These are phyloP conservation scores for Glycine soja DNA, from an alignment of 306 rosid species.

Conservation along the genomic window DNA sequence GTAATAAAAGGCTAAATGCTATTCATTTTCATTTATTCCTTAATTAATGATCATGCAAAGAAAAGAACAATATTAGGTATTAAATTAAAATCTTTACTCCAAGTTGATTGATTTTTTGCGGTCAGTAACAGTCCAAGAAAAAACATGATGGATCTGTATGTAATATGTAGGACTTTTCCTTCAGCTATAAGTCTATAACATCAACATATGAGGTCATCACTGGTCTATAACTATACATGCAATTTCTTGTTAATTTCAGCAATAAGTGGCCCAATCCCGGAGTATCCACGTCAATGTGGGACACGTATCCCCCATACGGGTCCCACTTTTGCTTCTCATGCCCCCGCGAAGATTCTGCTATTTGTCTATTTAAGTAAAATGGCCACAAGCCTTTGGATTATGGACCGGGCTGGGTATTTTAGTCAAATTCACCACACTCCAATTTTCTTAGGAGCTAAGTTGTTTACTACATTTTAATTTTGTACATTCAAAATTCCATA, in stretches of 20 bases:
- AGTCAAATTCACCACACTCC: neutral
- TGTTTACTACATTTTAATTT: neutral
- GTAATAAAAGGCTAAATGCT: neutral
- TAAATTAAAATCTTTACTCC: neutral
- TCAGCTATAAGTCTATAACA: too few relatives aligned
- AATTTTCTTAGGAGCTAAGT: slow-evolving; percentile 50
- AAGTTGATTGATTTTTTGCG: neutral
- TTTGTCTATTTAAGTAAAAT: neutral
- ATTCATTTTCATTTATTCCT: slow-evolving; percentile 5
- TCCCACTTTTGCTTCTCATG: slow-evolving; percentile 30
- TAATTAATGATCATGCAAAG: neutral
- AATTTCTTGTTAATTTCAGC: neutral
- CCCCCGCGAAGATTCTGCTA: slow-evolving; percentile 27
- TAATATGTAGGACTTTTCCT: too few relatives aligned
- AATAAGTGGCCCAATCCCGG: neutral
- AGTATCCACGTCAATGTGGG: slow-evolving; percentile 26
- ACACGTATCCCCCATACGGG: slow-evolving; percentile 17
- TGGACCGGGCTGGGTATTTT: neutral
- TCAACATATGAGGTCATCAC: too few relatives aligned
- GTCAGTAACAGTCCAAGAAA: neutral
- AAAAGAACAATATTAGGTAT: neutral
- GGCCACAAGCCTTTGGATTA: slow-evolving; percentile 24
- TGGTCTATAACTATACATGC: neutral
- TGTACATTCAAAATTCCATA: neutral
- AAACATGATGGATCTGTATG: too few relatives aligned